Conservation (phyloP, 2,329 filamentous ascomycete species). For the Colletotrichum sp. region DNA sequence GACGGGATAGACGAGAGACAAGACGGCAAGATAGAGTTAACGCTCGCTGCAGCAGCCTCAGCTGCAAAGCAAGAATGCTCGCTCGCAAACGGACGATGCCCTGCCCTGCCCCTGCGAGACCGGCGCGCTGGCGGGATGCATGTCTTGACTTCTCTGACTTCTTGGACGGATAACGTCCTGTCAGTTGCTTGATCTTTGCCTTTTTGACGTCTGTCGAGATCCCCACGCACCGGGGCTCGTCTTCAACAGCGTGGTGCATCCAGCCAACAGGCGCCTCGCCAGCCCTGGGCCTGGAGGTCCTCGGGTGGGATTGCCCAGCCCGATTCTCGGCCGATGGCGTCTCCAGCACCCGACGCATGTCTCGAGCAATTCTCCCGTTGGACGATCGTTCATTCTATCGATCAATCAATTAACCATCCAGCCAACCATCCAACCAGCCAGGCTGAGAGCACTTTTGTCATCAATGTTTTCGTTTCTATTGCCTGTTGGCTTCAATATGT, state of each 20-base stretch:
- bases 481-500: not conserved
- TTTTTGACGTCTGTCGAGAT: not conserved
- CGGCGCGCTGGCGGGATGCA: not conserved
- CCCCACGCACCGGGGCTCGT: not conserved
- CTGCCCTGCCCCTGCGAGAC: not conserved
- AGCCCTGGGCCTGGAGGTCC: not conserved
- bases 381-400: not conserved
- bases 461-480: not conserved
- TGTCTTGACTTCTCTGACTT: not conserved
- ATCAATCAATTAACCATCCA: not conserved
- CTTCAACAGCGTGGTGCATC: not conserved
- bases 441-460: not conserved
- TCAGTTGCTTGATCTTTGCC: not conserved
- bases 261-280: not conserved
- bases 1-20: not conserved
- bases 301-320: not conserved
- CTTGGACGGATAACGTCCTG: not conserved
- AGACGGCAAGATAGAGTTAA: not conserved
- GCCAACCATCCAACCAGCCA: not conserved
- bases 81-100: not conserved
- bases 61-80: not conserved
- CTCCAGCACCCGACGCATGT: conserved; percentile 1
- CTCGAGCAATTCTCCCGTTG: not conserved
- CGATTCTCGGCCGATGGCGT: conserved; percentile 4
- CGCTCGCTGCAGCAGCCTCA: not conserved